Percentiles rank a stretch among this genome's conserved stretches.
Conservation (phyloP, 768 basidiomycete species). For the Lactifluus volemus region DNA sequence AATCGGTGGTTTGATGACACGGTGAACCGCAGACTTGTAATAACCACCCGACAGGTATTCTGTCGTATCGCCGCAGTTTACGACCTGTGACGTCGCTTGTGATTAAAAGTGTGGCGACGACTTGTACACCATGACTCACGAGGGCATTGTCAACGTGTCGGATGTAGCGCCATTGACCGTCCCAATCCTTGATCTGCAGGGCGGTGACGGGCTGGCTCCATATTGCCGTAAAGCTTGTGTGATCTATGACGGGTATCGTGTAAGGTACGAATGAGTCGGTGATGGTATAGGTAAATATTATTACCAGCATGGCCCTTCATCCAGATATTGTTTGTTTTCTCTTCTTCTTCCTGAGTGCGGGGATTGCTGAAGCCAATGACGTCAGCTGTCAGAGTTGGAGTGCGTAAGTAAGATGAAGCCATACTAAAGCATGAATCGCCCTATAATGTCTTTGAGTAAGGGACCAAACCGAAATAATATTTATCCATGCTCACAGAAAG, state of each 20-base stretch:
- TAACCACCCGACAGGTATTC: constrained; percentile 31
- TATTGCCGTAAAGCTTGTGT: constrained; percentile 29
- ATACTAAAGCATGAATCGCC: constrained; percentile 61
- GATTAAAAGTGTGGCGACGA: background rate
- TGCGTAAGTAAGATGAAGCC: constrained; percentile 15
- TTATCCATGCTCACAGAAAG: constrained; percentile 11
- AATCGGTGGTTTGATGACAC: constrained; percentile 30
- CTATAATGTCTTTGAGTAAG: constrained; percentile 25
- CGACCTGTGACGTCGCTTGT: constrained; percentile 26
- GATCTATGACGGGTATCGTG: constrained; percentile 20
- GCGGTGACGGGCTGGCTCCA: constrained; percentile 33
- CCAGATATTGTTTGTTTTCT: constrained; percentile 28
- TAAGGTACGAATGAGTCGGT: background rate
- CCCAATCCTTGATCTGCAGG: constrained; percentile 29
- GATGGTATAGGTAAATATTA: background rate
- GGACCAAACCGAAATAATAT: background rate
- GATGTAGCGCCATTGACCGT: constrained; percentile 32
- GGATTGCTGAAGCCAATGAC: constrained; percentile 24
- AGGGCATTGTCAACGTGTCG: constrained; percentile 30
- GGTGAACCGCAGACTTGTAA: constrained; percentile 32
- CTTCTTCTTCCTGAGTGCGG: constrained; percentile 27
- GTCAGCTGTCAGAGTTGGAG: background rate
- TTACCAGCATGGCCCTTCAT: constrained; percentile 32
- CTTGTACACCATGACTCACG: constrained; percentile 17
- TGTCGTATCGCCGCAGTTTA: constrained; percentile 30